Evolutionary conservation across 106 monocot genomes (phyloP).

Genomic region (Dactylorhiza incarnata): DNA sequence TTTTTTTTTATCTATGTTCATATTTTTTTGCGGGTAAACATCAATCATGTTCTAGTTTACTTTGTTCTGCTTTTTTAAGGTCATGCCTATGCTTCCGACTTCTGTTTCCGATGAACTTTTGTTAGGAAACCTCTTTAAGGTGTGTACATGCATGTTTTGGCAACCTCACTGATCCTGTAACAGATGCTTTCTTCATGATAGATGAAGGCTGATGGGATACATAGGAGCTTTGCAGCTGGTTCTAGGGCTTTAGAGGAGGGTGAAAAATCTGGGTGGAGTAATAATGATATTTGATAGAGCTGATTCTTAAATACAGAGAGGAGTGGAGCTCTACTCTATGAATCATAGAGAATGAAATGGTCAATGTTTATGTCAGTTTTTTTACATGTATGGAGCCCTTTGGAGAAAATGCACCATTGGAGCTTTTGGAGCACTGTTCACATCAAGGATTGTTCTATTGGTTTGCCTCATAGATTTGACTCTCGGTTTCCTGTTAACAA

Average conservation of each 20-base stretch:
- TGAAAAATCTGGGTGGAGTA: slow-evolving; percentile 45
- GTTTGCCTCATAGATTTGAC: slow-evolving; percentile 46
- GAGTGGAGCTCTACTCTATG: slow-evolving; percentile 36
- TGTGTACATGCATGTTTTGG: slow-evolving; percentile 16
- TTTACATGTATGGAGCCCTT: slow-evolving; percentile 45
- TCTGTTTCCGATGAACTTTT: slow-evolving; percentile 15
- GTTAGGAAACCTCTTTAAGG: slow-evolving; percentile 24
- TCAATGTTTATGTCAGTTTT: slow-evolving; percentile 35
- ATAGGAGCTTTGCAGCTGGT: slow-evolving; percentile 57
- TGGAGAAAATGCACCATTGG: slow-evolving; percentile 43
- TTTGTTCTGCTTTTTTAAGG: background rate
- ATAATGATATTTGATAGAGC: slow-evolving; percentile 30
- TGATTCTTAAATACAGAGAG: slow-evolving; percentile 26
- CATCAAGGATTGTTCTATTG: slow-evolving; percentile 44
- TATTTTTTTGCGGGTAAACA: background rate
- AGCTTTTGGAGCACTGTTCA: slow-evolving; percentile 60
- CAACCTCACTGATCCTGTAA: slow-evolving; percentile 23
- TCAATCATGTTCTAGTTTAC: background rate
- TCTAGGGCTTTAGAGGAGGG: slow-evolving; percentile 40
- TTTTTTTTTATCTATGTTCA: background rate
- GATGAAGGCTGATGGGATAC: slow-evolving; percentile 48
- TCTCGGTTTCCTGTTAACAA: slow-evolving; percentile 7
- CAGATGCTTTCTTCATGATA: slow-evolving; percentile 56
- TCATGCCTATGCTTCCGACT: slow-evolving; percentile 10
- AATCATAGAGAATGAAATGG: slow-evolving; percentile 32